These are phyloP conservation scores for Heracleum sosnowskyi DNA, from an alignment of 129 eudicot species.

Conservation along the genomic window DNA sequence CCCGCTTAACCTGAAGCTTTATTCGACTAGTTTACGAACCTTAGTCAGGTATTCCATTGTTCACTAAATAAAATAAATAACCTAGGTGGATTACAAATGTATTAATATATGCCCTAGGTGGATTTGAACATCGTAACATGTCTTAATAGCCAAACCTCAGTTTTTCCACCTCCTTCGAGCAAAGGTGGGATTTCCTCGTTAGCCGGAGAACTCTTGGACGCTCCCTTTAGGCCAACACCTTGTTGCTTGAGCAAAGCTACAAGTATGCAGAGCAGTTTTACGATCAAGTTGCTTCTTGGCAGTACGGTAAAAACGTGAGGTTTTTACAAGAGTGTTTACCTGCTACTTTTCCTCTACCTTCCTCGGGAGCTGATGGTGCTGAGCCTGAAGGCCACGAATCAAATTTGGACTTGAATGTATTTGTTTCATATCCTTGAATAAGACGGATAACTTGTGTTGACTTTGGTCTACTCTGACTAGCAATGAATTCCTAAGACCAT, in stretches of 20 bases:
- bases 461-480: conserved; percentile 84
- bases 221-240: conserved; percentile 84
- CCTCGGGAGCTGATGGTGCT: conserved; percentile 78
- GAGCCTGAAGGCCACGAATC: conserved; percentile 99
- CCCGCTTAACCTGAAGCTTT: not conserved
- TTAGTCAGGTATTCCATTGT: not conserved
- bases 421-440: conserved; percentile 95
- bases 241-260: conserved; percentile 97
- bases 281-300: not conserved
- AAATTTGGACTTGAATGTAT: conserved; percentile 89
- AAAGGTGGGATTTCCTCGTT: conserved; percentile 89
- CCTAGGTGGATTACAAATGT: not conserved
- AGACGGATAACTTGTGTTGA: conserved; percentile 81
- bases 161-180: conserved; percentile 94
- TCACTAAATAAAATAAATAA: not conserved
- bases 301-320: not conserved
- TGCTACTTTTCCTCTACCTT: conserved; percentile 93
- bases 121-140: not conserved
- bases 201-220: conserved; percentile 62
- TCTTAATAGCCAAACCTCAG: conserved; percentile 49
- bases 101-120: not conserved
- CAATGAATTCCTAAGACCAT: conserved; percentile 54
- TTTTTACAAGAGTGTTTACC: conserved; percentile 29
- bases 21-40: not conserved
- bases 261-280: conserved; percentile 15